Base-by-base conservation (phyloP, 108 stramenopile genomes). In the Fistulifera solaris region DNA sequence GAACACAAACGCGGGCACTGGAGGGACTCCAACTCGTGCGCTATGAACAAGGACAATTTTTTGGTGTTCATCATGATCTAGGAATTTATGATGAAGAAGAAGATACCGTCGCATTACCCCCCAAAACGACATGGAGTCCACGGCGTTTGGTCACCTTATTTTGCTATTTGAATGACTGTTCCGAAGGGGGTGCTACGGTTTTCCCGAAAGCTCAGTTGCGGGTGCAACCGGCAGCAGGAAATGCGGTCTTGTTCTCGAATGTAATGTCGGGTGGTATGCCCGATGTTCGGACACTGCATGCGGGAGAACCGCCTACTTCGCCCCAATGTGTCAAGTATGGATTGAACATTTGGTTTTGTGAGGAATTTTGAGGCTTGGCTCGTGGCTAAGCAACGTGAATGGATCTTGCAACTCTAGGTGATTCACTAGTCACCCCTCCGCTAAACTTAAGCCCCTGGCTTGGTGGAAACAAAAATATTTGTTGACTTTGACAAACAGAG, bases 11-110 rank as follows among this genome's bases (percentile, higher is more conserved):
- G 18, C 43, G 25, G 14, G 42, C 39, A 23, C 58, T 84, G 5
- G 84, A 85, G 52, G 62, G 74, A 1, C 38, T 85, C 14, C 84
- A 85, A 40, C 38, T 85, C 24, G 84, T 85, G 10, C 74, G 78
- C 11, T 85, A 85, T 46, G 39, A 52, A n/a, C 63, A 58, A 4
- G 80, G 77, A 15, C 62, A 85, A 54, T 78, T 76, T 53, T 85
- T 85, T 54, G 76, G 78, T 16, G 52, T 71, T 8, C 84, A 85
- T 40, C 84, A 85, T 55, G 84, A 85, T 59, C 39, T 75, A 53
- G 76, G 84, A 24, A 65, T 70, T 45, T 52, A 58, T n/a, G 27
- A 78, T 14, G 62, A 61, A 0, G 66, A 73, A 26, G 48, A 63
- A 27, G 84, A 77, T 26, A 44, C 52, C 5, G 79, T 85, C 1